Base-by-base conservation (phyloP, 805 yeast genomes). In the Yarrowia sp. region DNA sequence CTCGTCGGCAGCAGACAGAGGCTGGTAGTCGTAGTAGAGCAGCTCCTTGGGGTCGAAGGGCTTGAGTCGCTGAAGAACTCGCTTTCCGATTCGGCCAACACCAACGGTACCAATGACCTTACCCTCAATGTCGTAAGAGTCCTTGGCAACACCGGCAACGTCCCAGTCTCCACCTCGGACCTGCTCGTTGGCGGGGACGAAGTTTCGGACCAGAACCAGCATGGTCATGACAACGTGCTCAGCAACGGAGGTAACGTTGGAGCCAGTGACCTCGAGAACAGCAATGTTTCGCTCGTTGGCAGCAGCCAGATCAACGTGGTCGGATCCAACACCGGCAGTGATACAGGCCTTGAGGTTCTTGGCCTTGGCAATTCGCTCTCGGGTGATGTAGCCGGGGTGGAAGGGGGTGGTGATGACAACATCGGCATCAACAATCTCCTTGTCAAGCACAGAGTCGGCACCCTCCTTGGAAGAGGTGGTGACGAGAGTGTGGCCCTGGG, bases 401-500 rank as follows among this genome's bases (percentile, higher is more conserved):
- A 89, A 89, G 3, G 96, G 95, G 11, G 93, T 88, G 44, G 92
- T 85, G 75, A 89, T 88, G 71, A 89, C 83, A 61, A 89, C 80
- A 70, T 89, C 95, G 5, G 92, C 89, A 67, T 86, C 91, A 55
- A 80, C 83, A 73, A 89, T 81, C 68, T 87, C 80, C 71, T 81
- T 78, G 75, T 89, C 95, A 55, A 89, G 82, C 41, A 73, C 80
- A 2, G 88, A 81, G 69, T 75, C 69, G 44, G 79, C 80, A 55
- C 87, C 87, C 65, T 88, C 96, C 74, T 89, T 89, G 74, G 84
- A 86, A 50, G 84, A 73, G 55, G 95, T 89, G 48, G 88, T 78
- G 32, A 86, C 81, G 68, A 88, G 77, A 51, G 83, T 81, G 71
- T 89, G 90, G 44, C 93, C 95, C 67, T 86, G 77, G 17, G 77